These are phyloP conservation scores for Aspergillus sclerotialis DNA, from an alignment of 2,329 filamentous ascomycete species.

Conservation along the genomic window DNA sequence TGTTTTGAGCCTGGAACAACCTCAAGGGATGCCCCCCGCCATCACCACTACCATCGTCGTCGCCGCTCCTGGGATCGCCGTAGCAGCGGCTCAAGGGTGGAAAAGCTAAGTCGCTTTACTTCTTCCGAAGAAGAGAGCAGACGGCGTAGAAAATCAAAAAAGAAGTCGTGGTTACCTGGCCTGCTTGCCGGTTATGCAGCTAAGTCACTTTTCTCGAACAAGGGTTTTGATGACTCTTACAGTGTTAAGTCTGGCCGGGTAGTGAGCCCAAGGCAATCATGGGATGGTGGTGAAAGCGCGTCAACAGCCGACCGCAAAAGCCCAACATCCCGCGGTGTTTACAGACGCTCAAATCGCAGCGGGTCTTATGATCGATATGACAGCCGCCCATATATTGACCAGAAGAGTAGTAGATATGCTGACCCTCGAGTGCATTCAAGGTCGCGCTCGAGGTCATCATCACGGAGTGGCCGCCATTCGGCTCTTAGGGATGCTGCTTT, in stretches of 20 bases:
- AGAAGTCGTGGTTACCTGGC: conserved; percentile 46
- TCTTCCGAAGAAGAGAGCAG: conserved; percentile 46
- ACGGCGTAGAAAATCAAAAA: conserved; percentile 38
- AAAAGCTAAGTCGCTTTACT: conserved; percentile 54
- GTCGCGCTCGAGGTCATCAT: conserved; percentile 36
- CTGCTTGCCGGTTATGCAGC: conserved; percentile 51
- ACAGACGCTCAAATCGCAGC: conserved; percentile 20
- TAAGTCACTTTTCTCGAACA: conserved; percentile 46
- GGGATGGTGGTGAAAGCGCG: conserved; percentile 20
- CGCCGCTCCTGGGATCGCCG: conserved; percentile 42
- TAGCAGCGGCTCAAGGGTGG: conserved; percentile 41
- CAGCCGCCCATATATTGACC: conserved; percentile 20
- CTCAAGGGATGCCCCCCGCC: conserved; percentile 52
- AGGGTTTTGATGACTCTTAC: conserved; percentile 56
- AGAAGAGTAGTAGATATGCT: conserved; percentile 11
- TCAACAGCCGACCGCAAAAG: conserved; percentile 29
- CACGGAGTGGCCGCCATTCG: conserved; percentile 19
- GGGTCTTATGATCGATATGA: conserved; percentile 31
- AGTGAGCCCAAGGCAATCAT: conserved; percentile 19
- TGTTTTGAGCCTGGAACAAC: conserved; percentile 57
- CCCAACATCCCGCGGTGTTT: conserved; percentile 38
- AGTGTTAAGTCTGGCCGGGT: conserved; percentile 49
- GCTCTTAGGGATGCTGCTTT: conserved; percentile 27
- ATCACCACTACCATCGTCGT: conserved; percentile 47
- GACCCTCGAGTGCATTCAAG: conserved; percentile 25